Percentiles rank a stretch among this genome's conserved stretches.
Conservation (phyloP, 441 rosid species). For the Hura crepitans region DNA sequence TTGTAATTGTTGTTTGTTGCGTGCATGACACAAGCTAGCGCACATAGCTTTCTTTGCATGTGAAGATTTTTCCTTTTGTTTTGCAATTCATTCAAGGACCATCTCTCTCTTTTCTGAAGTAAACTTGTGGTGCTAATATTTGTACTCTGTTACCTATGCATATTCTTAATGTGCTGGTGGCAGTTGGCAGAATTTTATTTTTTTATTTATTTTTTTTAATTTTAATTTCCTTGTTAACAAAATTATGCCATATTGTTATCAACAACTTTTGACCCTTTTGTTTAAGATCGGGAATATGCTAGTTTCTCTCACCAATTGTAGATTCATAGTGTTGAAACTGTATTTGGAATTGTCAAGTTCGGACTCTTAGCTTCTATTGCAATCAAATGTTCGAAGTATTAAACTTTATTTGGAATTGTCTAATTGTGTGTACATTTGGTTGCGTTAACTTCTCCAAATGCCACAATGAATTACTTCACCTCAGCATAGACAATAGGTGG, state of each 20-base stretch:
- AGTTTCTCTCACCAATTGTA: not conserved
- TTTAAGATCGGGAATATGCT: not conserved
- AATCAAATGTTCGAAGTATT: too few species aligned
- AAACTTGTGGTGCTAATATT: not conserved
- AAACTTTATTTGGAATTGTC: too few species aligned
- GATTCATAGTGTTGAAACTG: not conserved
- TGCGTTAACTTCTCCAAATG: too few species aligned
- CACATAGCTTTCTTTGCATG: not conserved
- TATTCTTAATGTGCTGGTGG: not conserved
- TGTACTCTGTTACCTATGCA: not conserved
- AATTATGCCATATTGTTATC: not conserved
- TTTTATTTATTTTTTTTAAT: not conserved
- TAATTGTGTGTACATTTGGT: too few species aligned
- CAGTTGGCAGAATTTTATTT: not conserved
- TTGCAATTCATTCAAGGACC: not conserved
- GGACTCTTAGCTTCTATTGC: too few species aligned
- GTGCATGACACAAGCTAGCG: not conserved
- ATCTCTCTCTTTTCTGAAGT: not conserved
- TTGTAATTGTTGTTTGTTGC: not conserved
- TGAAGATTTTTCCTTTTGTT: not conserved
- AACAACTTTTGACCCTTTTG: too few species aligned
- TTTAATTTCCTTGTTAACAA: not conserved
- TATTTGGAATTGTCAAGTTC: too few species aligned
- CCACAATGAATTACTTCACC: too few species aligned
- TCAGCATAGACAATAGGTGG: too few species aligned